Base-by-base conservation (phyloP, 1,284 basidiomycete species). In the Ganoderma boninense region DNA sequence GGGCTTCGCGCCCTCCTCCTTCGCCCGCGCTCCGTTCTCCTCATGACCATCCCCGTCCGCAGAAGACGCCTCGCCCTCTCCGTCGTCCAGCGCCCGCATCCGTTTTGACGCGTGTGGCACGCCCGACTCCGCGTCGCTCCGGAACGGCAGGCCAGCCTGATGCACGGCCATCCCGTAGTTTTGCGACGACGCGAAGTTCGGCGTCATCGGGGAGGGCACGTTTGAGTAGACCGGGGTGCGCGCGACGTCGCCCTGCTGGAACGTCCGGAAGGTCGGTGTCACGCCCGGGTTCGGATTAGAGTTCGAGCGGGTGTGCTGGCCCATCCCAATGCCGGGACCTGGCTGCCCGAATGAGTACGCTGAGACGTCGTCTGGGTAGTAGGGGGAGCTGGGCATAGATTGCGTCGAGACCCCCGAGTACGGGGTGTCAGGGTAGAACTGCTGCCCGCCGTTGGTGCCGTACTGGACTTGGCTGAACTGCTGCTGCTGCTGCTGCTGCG, bases 71-170 rank as follows among this genome's bases (percentile, higher is more conserved):
- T 87, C 86, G 7, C 83, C 84, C 6, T 76, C 80, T 2, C 78
- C 80, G 11, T 87, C 84, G 16, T 85, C 84, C 43, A 89, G 81
- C 74, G 85, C 87, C 64, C 79, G 80, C 81, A 83, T 82, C 13
- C 84, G 79, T 71, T 76, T 77, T 26, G 70, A 63, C 20, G 69
- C 71, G 35, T 73, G 74, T 16, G 71, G 65, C 38, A 65, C 73
- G 13, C 64, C 72, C 35, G 70, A 67, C 32, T 40, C 63, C 52
- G 66, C 71, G 49, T 71, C 69, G 2, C 60, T 40, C 40, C 64
- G 67, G 63, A 70, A 74, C 54, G 70, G 62, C 69, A 69, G 56
- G 23, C 68, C 72, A 20, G 67, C 54, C 57, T 71, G 72, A 52
- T 71, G 72, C 44, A 67, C 38, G 56, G 66, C 35, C 54, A 74